Percentiles rank a stretch among this genome's conserved stretches.
Conservation (phyloP, 148 eudicot genomes). For the Amaranthus palmeri region DNA sequence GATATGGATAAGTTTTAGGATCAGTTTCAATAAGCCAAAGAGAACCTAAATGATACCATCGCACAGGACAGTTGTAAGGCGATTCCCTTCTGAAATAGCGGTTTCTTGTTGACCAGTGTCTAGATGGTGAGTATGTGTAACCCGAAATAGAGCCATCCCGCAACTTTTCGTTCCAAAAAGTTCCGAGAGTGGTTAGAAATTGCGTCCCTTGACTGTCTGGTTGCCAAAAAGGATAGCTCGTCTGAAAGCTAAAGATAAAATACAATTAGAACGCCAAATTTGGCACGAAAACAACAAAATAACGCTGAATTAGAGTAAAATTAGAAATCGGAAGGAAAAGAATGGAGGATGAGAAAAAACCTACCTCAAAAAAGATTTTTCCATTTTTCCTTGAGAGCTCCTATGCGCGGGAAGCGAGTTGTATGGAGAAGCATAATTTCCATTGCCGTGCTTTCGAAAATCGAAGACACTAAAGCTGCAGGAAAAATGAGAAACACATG, state of each 20-base stretch:
- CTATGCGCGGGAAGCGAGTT: constrained; percentile 48
- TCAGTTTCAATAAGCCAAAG: constrained; percentile 57
- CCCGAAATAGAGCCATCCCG: constrained; percentile 22
- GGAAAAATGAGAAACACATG: constrained; percentile 10
- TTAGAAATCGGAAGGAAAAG: neutral
- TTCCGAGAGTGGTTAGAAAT: constrained; percentile 48
- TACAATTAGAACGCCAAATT: neutral
- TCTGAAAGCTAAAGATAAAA: constrained; percentile 63
- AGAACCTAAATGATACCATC: constrained; percentile 44
- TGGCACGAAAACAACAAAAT: neutral
- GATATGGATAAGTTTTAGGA: constrained; percentile 56
- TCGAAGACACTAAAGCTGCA: constrained; percentile 79
- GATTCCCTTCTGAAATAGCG: constrained; percentile 41
- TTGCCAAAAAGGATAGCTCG: constrained; percentile 75
- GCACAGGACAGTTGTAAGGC: constrained; percentile 22
- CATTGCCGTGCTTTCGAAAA: constrained; percentile 78
- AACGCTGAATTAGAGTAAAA: neutral
- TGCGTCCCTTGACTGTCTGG: constrained; percentile 68
- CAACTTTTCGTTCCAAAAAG: constrained; percentile 58
- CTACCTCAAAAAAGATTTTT: constrained; percentile 91
- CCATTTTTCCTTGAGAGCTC: constrained; percentile 98
- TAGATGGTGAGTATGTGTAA: constrained; percentile 29
- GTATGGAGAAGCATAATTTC: constrained; percentile 70
- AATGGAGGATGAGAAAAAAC: neutral
- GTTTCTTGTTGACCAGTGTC: constrained; percentile 37